These are phyloP conservation scores for Coniella vitis DNA, from an alignment of 2,329 filamentous ascomycete species.

Conservation along the genomic window DNA sequence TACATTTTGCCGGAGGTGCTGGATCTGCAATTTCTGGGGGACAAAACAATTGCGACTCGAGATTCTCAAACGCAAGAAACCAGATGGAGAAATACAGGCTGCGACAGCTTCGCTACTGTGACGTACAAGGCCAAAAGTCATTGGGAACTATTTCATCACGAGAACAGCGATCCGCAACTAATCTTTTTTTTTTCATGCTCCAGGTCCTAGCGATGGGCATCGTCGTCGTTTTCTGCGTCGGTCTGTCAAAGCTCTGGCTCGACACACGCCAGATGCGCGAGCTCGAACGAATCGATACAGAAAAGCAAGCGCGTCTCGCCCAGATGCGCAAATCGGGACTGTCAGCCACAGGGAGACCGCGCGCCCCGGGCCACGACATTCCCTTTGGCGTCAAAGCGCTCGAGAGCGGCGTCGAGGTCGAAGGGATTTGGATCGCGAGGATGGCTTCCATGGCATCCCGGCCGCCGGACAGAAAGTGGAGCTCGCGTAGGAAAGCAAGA, in stretches of 20 bases:
- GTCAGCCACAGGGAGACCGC: constrained; percentile 25
- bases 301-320: constrained; percentile 48
- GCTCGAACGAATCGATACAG: constrained; percentile 59
- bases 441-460: constrained; percentile 32
- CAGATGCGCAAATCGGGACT: constrained; percentile 52
- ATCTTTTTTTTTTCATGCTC: neutral
- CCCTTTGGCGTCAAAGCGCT: constrained; percentile 84
- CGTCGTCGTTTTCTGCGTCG: constrained; percentile 60
- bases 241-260: constrained; percentile 61
- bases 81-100: too few relatives aligned
- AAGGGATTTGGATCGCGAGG: constrained; percentile 73
- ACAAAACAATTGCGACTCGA: too few relatives aligned
- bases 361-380: constrained; percentile 45
- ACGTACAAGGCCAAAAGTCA: too few relatives aligned
- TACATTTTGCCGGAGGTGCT: too few relatives aligned
- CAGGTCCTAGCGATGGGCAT: constrained; percentile 71
- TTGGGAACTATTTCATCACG: too few relatives aligned
- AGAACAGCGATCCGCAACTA: too few relatives aligned
- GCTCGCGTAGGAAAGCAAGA: constrained; percentile 11
- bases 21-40: too few relatives aligned
- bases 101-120: too few relatives aligned
- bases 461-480: constrained; percentile 14
- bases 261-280: constrained; percentile 48
- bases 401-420: constrained; percentile 73
- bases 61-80: too few relatives aligned